Evolutionary conservation across 768 basidiomycete species (phyloP), one percentile per base, ranked within the genome.

Genomic region (Sistotremastrum suecicum): DNA sequence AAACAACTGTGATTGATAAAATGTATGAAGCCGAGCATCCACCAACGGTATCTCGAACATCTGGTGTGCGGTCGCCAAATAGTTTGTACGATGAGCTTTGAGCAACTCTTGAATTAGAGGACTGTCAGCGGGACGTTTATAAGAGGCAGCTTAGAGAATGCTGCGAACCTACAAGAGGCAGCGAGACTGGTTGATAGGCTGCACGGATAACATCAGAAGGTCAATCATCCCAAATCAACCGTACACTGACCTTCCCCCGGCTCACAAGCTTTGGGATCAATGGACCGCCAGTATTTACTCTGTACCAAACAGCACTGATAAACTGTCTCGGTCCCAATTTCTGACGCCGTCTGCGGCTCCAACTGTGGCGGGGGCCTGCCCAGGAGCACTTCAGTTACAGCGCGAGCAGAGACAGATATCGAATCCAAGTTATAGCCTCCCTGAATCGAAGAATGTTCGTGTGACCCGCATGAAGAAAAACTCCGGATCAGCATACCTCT

Each of bases 381-480:
- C 5, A 97, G 72, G n/a, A 98, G 64, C n/a, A 89, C 73, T 48
- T 74, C 70, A 5, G 84, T 76, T 32, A 97, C 94, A 2, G 90
- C 92, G 34, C 91, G 60, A 0, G 90, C 84, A 20, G 91, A 97
- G 10, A 68, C 69, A 12, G 91, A 83, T 52, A 92, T 87, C 2
- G 95, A 82, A 10, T 86, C 74, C 30, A 97, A 72, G 54, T 91
- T 90, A 63, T 99, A 99, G 2, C 95, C 95, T 7, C 95, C 95
- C 92, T 98, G 51, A 20, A 45, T 45, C 42, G 32, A 46, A 40
- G 40, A 37, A 49, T 44, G 7, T 7, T 44, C 12, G 11, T 33
- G 37, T 39, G 20, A 7, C 12, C 37, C 1, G n/a, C 11, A 35
- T 34, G n/a, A 8, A 7, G 32, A 34, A 5, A 28, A 33, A 10